Conservation (phyloP, 2,329 filamentous ascomycete genomes). For the Fusarium pseudocircinatum region DNA sequence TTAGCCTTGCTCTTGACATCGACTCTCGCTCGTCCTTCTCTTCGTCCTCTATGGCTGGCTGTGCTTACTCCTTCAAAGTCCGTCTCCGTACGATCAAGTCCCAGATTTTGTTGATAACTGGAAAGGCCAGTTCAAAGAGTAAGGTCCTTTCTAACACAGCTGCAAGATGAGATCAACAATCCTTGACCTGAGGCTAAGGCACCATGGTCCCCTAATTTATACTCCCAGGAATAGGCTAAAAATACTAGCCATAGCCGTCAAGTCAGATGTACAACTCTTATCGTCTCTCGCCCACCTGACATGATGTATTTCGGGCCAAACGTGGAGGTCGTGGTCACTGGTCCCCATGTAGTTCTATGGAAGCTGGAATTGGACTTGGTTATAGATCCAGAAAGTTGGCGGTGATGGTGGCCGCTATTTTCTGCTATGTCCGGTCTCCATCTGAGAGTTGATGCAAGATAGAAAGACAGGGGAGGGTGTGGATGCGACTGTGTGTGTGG, state of each 20-base stretch:
- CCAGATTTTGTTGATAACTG: neutral
- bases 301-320: conserved; percentile 31
- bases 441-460: conserved; percentile 13
- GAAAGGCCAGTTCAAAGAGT: conserved; percentile 17
- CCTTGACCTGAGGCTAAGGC: conserved; percentile 23
- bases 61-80: conserved; percentile 34
- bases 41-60: conserved; percentile 34
- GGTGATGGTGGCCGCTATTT: conserved; percentile 26
- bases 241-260: conserved; percentile 37
- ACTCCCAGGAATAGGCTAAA: conserved; percentile 39
- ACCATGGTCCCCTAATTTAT: conserved; percentile 41
- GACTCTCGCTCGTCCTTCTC: conserved; percentile 12
- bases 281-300: conserved; percentile 39
- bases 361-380: conserved; percentile 26
- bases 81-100: conserved; percentile 3
- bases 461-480: conserved; percentile 32
- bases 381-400: conserved; percentile 29
- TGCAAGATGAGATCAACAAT: conserved; percentile 41
- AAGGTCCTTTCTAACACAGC: conserved; percentile 34
- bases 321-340: conserved; percentile 34
- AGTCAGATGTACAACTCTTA: conserved; percentile 41
- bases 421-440: conserved; percentile 26
- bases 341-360: conserved; percentile 9
- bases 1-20: conserved; percentile 32
- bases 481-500: conserved; percentile 37